phyloP scores from a whole-genome alignment of 2,329 filamentous ascomycete species.

The Calonectria crousiana region DNA sequence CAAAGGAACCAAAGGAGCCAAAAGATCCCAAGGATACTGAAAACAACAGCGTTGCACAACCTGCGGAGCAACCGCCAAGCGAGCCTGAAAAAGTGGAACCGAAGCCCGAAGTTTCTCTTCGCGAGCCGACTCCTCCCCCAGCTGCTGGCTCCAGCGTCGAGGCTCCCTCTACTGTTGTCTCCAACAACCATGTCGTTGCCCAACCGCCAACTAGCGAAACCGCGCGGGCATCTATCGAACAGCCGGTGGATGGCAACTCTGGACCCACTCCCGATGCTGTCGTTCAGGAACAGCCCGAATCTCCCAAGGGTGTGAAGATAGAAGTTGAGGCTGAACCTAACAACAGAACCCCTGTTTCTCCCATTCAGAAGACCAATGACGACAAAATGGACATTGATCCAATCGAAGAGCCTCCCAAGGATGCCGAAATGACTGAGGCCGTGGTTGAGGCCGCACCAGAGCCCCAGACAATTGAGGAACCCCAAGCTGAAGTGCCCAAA shows the following conservation, averaged over 20 bases:
- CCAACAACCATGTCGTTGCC: not conserved
- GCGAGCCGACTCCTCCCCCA: slow-evolving; percentile 9
- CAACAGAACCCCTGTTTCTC: slow-evolving; percentile 21
- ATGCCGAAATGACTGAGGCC: slow-evolving; percentile 36
- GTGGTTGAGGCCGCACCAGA: not conserved
- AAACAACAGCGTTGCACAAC: slow-evolving; percentile 28
- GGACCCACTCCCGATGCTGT: slow-evolving; percentile 13
- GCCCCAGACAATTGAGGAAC: not conserved
- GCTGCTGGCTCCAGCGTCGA: not conserved
- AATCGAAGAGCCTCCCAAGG: slow-evolving; percentile 25
- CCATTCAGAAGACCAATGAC: slow-evolving; percentile 22
- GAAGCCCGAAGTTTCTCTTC: slow-evolving; percentile 22
- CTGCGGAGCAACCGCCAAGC: slow-evolving; percentile 34
- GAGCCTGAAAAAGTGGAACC: slow-evolving; percentile 38
- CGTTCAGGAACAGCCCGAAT: slow-evolving; percentile 18
- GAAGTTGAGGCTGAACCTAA: slow-evolving; percentile 24
- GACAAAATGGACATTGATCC: slow-evolving; percentile 39
- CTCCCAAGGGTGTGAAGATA: slow-evolving; percentile 29
- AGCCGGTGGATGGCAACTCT: slow-evolving; percentile 26
- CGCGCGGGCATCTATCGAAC: slow-evolving; percentile 16
- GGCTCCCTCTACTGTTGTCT: not conserved
- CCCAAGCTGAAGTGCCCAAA: not conserved
- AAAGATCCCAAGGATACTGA: slow-evolving; percentile 7
- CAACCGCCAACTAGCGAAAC: slow-evolving; percentile 25
- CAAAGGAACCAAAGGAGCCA: not conserved